These are phyloP conservation scores for Cudoniella acicularis DNA, from an alignment of 495 filamentous ascomycete genomes.

Conservation along the genomic window DNA sequence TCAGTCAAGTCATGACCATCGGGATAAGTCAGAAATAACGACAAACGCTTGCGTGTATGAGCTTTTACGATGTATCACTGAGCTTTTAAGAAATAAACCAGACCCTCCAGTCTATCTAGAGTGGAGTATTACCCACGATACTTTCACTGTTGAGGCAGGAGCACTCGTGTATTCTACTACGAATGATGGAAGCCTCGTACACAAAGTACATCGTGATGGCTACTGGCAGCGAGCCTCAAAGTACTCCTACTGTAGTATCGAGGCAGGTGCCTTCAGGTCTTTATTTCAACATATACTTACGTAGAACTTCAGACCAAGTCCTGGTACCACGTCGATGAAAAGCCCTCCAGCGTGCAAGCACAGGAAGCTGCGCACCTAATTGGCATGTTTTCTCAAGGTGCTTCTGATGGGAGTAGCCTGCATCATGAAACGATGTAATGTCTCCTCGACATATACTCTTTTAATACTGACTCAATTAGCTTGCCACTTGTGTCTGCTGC, in stretches of 20 bases:
- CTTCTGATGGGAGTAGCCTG: neutral
- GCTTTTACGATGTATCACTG: no score
- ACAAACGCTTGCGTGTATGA: constrained; percentile 8
- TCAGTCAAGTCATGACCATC: constrained; percentile 5
- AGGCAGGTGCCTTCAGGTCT: neutral
- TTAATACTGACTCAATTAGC: neutral
- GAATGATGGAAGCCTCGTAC: constrained; percentile 7
- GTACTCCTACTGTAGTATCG: neutral
- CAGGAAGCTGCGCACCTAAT: constrained; percentile 7
- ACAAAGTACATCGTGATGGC: neutral
- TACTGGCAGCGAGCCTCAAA: neutral
- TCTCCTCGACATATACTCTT: neutral
- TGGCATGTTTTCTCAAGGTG: constrained; percentile 5
- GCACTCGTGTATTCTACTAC: neutral
- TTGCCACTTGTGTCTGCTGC: neutral
- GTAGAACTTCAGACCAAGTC: no score
- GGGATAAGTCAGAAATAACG: constrained; percentile 5
- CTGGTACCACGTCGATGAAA: neutral
- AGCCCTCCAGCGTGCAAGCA: neutral
- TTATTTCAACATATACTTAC: constrained; percentile 1
- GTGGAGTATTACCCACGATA: constrained; percentile 7
- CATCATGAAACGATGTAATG: neutral
- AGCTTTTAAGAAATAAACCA: no score
- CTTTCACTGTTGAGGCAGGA: neutral
- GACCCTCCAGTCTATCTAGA: constrained; percentile 5